Conservation (phyloP, 306 rosid species). For the Cajanus cajan region DNA sequence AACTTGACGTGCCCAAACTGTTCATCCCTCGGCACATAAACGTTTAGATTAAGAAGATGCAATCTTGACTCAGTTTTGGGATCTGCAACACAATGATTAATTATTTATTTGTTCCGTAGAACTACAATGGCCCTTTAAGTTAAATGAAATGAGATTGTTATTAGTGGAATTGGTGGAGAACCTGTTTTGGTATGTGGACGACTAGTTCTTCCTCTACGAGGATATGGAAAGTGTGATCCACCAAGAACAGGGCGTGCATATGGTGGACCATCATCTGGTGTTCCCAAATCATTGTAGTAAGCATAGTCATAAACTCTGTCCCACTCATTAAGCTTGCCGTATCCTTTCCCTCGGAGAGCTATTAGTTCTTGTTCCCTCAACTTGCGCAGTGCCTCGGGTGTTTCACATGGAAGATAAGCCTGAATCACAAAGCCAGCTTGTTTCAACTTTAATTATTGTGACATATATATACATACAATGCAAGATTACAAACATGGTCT, state of each 20-base stretch:
- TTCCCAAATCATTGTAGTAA: conserved; percentile 80
- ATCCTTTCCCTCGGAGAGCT: conserved; percentile 64
- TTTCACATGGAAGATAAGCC: conserved; percentile 76
- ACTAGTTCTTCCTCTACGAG: conserved; percentile 82
- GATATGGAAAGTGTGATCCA: conserved; percentile 75
- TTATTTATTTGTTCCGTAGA: no score
- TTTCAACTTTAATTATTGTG: background rate
- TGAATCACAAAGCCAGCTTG: conserved; percentile 22
- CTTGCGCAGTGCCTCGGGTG: conserved; percentile 58
- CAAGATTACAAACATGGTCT: no score
- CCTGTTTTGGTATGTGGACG: conserved; percentile 65
- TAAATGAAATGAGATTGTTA: background rate
- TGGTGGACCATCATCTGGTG: conserved; percentile 55
- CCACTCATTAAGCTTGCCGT: conserved; percentile 77
- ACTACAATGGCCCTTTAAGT: no score
- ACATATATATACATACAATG: no score
- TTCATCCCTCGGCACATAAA: conserved; percentile 90
- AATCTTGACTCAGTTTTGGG: conserved; percentile 68
- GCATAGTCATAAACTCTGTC: conserved; percentile 96
- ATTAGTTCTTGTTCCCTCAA: conserved; percentile 69
- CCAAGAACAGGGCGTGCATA: conserved; percentile 77
- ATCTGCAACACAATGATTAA: conserved; percentile 45
- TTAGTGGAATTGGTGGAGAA: background rate
- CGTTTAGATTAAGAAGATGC: conserved; percentile 60
- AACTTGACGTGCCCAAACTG: conserved; percentile 68